A percentile compares a stretch with the other conserved stretches of the same genome.
Evolutionary conservation across 2,329 filamentous ascomycete species (phyloP).

Genomic region (Massarina eburnea): DNA sequence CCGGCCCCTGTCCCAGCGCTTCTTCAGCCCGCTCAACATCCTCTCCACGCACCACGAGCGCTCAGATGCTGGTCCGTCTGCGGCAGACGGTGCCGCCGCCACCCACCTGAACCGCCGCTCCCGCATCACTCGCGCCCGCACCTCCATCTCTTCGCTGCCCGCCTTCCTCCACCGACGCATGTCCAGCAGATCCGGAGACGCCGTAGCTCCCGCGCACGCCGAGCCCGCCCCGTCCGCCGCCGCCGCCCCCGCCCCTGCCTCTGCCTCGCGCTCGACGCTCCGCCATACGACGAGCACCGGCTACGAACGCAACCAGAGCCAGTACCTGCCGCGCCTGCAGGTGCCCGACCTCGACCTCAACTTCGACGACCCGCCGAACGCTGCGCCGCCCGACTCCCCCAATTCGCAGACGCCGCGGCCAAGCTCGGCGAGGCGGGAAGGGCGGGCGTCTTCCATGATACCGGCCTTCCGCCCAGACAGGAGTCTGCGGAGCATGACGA

Average conservation of each 20-base stretch:
- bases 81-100: constrained; percentile 9
- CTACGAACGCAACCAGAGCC: constrained; percentile 36
- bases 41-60: constrained; percentile 30
- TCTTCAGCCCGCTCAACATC: constrained; percentile 34
- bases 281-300: constrained; percentile 20
- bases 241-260: constrained; percentile 9
- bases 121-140: constrained; percentile 38
- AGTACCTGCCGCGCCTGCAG: constrained; percentile 34
- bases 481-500: constrained; percentile 46
- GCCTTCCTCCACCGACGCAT: constrained; percentile 35
- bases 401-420: constrained; percentile 22
- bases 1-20: constrained; percentile 24
- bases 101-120: constrained; percentile 26
- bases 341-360: constrained; percentile 42
- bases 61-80: constrained; percentile 37
- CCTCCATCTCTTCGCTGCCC: constrained; percentile 39
- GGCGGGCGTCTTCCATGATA: constrained; percentile 38
- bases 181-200: constrained; percentile 13
- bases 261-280: constrained; percentile 19
- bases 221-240: constrained; percentile 14
- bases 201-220: neutral
- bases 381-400: constrained; percentile 18
- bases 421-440: constrained; percentile 30
- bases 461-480: constrained; percentile 34
- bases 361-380: constrained; percentile 37